Evolutionary conservation across 805 yeast genomes (phyloP).

Genomic region (Tetrapisispora arboricola): DNA sequence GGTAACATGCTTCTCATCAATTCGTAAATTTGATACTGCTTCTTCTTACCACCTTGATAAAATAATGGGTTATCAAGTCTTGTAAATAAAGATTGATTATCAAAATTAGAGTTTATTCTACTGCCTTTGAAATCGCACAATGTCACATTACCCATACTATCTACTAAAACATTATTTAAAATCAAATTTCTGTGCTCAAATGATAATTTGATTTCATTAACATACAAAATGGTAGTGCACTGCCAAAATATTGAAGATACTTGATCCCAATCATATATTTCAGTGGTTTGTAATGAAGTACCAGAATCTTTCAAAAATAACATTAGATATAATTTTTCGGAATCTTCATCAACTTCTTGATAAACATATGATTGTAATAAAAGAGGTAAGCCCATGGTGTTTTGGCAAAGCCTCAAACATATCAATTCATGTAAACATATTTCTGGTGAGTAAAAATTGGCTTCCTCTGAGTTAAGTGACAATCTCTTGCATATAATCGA

Average conservation of each 20-base stretch:
- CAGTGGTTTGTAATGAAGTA: constrained; percentile 11
- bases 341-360: constrained; percentile 4
- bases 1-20: constrained; percentile 36
- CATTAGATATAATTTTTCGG: constrained; percentile 9
- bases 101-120: constrained; percentile 23
- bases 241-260: constrained; percentile 41
- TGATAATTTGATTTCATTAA: constrained; percentile 40
- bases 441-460: constrained; percentile 12
- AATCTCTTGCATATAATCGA: constrained; percentile 16
- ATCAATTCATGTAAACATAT: constrained; percentile 22
- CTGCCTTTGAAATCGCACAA: constrained; percentile 51
- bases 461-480: constrained; percentile 11
- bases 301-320: constrained; percentile 24
- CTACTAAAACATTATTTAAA: constrained; percentile 51
- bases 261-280: constrained; percentile 16
- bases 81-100: constrained; percentile 31
- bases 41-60: constrained; percentile 50
- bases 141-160: constrained; percentile 33
- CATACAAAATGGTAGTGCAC: constrained; percentile 37
- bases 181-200: constrained; percentile 69
- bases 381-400: constrained; percentile 25
- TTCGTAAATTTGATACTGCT: constrained; percentile 52
- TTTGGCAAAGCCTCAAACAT: constrained; percentile 14
- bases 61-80: constrained; percentile 57
- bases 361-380: constrained; percentile 18